Evolutionary conservation across 768 basidiomycete species (phyloP), one percentile per base, ranked within the genome.

Genomic region (Lyophyllum semitale): DNA sequence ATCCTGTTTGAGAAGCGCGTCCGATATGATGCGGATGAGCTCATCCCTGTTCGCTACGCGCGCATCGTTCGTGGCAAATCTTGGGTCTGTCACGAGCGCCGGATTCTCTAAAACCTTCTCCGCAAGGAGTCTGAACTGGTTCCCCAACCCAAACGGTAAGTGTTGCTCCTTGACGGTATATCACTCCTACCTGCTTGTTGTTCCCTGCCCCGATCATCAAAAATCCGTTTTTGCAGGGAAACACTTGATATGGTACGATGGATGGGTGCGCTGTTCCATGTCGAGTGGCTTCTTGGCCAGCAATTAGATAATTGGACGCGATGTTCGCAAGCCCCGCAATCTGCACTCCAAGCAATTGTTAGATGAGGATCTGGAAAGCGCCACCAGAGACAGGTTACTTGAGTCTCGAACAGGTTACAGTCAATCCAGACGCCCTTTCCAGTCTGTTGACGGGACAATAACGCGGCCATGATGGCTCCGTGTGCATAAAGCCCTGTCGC

Each of bases 121-220:
- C 2, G 83, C 79, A 18, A 98, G 75, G 25, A 84, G 76, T 50
- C 69, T 78, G 74, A 95, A 98, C 85, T 98, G 45, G 15, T 26
- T 32, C 23, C 18, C 13, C 23, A 18, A 23, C 25, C 50, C 23
- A 54, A 22, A 1, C 38, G 48, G 33, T 41, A 32, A 53, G 25
- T 17, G 25, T 18, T 18, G 55, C n/a, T 43, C 32, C 25, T 29
- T 8, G 30, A 22, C 8, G 12, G 25, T 20, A 25, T 26, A 51
- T 18, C 29, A 9, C 13, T 48, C 58, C 46, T 61, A 88, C 91
- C 81, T 93, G 92, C 61, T 83, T 88, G 66, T 96, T 84, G 68
- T 94, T 96, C 4, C 92, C 95, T 8, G 91, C 93, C 42, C 93
- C 94, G 59, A 97, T 87, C 95, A 97, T 96, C 55, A 97, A 71